Base-by-base conservation (phyloP, 1,284 basidiomycete species). In the Ceratobasidium sp. region DNA sequence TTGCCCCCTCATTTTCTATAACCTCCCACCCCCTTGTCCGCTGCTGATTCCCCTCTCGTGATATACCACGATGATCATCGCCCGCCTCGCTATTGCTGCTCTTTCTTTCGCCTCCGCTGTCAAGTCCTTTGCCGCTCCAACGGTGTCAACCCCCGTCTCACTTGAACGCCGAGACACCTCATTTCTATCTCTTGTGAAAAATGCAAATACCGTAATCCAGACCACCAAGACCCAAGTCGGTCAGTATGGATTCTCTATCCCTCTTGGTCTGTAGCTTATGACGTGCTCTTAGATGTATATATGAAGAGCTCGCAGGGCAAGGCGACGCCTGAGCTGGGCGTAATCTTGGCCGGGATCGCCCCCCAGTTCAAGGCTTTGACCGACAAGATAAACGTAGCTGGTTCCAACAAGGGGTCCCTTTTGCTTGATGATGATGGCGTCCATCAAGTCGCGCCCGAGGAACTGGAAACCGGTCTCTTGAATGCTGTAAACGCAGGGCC, bases 61-160 rank as follows among this genome's bases (percentile, higher is more conserved):
- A 34, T 31, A 31, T 59, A 53, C 37, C 37, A 64, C n/a, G 1
- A 68, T 68, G 64, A 29, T 68, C 49, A 54, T 68, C 34, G 19
- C 34, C 54, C 64, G 64, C 22, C 19, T 68, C 27, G 64, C 64
- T 11, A n/a, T 68, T 37, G 64, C 64, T 24, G 64, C 64, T 7
- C 62, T 64, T 14, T 48, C 62, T 2, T 49, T 64, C 27, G 51
- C 29, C 64, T 68, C 48, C 31, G 27, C n/a, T n/a, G 49, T 11
- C 51, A 37, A 53, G 19, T 27, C 41, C 1, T 54, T 68, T n/a
- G 48, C 49, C 41, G 64, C 64, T n/a, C 64, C 54, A 53, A 29
- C n/a, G n/a, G n/a, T n/a, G n/a, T n/a, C n/a, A n/a, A n/a, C n/a
- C n/a, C n/a, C n/a, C n/a, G n/a, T n/a, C n/a, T n/a, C n/a, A n/a